Evolutionary conservation across 2,329 filamentous ascomycete genomes (phyloP), one percentile per base, ranked within the genome.

Genomic region (Herpotrichia juniperi): DNA sequence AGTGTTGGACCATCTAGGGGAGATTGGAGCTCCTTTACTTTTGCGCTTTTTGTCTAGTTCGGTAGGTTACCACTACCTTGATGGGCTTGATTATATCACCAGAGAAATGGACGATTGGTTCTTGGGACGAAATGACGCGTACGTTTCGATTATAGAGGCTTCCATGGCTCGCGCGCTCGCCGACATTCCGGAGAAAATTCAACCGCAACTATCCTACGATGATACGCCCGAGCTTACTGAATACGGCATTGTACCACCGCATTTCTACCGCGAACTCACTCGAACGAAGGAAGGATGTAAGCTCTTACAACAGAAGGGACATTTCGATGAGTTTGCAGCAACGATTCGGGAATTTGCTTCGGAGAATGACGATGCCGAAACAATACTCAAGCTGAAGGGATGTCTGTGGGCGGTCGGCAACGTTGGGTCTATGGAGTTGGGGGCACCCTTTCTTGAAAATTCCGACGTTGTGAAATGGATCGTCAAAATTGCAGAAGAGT

Each of bases 101-200:
- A 94, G 96, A 69, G 96, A 99, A 73, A 99, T 99, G 94, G 94
- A 99, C 63, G 96, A 99, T 75, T 99, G 94, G 94, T 99, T 97
- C 69, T 81, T 99, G 16, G 94, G 94, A 12, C 87, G 94, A 39
- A 99, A 99, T 68, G 93, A 99, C 71, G 88, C 87, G n/a, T 99
- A 99, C 62, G 94, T 99, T 45, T 84, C 87, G 31, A 84, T 97
- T 34, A 93, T 99, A 34, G 94, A 99, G 74, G 94, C 96, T n/a
- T 96, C 93, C 48, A 81, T 99, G 46, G 91, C 93, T 26, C 87
- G 91, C 54, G 89, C 93, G 0, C 93, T 96, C 60, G 81, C 86
- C n/a, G 77, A 80, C 50, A 67, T 77, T n/a, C 74, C 75, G 1
- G 83, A 88, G 34, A 84, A 83, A 48, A 76, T 82, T 4, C 84